Evolutionary conservation across 2,329 filamentous ascomycete genomes (phyloP), one percentile per base, ranked within the genome.

Genomic region (Ramichloridium luteum): DNA sequence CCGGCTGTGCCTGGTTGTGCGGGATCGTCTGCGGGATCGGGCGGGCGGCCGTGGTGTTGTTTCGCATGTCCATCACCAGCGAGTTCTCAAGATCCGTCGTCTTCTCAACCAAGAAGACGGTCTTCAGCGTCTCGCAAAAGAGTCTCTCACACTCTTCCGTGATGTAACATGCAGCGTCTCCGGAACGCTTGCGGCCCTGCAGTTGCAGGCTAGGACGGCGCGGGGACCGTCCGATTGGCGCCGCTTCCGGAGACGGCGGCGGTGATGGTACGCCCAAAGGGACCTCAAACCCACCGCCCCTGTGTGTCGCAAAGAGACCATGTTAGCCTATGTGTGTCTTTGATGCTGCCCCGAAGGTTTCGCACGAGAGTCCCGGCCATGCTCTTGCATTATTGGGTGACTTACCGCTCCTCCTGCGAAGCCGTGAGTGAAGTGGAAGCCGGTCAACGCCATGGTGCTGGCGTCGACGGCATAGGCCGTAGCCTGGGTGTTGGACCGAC

Each of bases 141-240:
- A 93, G 88, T 72, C 86, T 94, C 85, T 93, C 86, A 93, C 86
- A 93, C 83, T 93, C 85, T 85, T 80, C 85, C 82, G 80, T 85
- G 72, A 93, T 93, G 68, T 78, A 77, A 65, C 82, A 76, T 80
- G 83, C 77, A 78, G 85, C 85, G 84, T 85, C 85, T 81, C 80
- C 80, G 79, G 60, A 65, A 51, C 49, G 47, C 49, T 39, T 42
- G 41, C 49, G 47, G 32, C 41, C 44, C 35, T 39, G 40, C 20
- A n/a, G 20, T 8, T 8, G 20, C 27, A 46, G 41, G 33, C 42
- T 39, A 16, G 46, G 46, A 28, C 47, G 46, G 32, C 25, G 30
- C 14, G 20, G 16, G 5, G 17, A 10, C 14, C 35, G 32, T 23
- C 42, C 41, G 28, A 39, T 23, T 28, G 38, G 38, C 35, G 41